These are phyloP conservation scores for Gracilaria domingensis DNA, from an alignment of 23 red algal genomes.

Conservation along the genomic window DNA sequence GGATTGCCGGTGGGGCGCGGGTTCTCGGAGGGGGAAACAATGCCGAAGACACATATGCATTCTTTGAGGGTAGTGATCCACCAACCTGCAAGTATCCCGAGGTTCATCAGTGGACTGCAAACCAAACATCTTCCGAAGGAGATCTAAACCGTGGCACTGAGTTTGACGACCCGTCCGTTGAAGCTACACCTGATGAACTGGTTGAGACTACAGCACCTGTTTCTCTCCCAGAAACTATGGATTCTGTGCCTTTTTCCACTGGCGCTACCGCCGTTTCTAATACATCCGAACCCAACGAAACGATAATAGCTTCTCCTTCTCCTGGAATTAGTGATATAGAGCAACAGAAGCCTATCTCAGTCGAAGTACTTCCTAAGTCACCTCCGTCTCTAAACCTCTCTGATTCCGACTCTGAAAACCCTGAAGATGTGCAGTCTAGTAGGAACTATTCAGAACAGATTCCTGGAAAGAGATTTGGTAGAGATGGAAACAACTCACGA, in stretches of 20 bases:
- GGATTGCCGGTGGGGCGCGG: conserved; percentile 59
- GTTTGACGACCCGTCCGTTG: not conserved
- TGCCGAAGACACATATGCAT: conserved; percentile 42
- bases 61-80: conserved; percentile 41
- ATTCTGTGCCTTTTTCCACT: not conserved
- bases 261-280: not conserved
- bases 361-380: not conserved
- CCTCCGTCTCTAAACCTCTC: not conserved
- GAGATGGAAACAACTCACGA: not conserved
- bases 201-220: not conserved
- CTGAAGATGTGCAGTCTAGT: not conserved
- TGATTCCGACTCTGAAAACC: not conserved
- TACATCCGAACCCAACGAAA: not conserved
- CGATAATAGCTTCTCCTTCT: not conserved
- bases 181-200: not conserved
- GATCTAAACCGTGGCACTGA: not conserved
- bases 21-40: conserved; percentile 46
- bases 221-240: not conserved
- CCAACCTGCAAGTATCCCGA: not conserved
- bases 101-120: not conserved
- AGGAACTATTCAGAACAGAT: not conserved
- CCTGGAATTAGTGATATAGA: not conserved
- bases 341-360: not conserved
- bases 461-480: not conserved
- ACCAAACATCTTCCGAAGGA: not conserved